phyloP scores from a whole-genome alignment of 306 rosid genomes.

The Cyclanthera cordifolia region DNA sequence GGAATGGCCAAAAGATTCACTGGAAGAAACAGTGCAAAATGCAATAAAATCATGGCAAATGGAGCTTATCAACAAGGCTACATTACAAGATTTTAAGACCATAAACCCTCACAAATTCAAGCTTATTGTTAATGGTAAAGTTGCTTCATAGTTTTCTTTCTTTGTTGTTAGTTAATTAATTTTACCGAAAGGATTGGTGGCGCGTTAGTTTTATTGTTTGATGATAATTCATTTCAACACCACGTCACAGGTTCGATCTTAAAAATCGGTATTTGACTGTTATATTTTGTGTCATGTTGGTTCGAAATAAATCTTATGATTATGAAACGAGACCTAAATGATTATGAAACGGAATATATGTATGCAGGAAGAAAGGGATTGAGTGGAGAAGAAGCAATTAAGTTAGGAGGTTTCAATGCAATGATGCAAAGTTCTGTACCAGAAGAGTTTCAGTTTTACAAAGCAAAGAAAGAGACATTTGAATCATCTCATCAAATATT shows the following conservation, averaged over 20 bases:
- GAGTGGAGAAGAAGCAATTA: slow-evolving; percentile 44
- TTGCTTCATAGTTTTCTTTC: too few species aligned
- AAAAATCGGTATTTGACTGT: too few species aligned
- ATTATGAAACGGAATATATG: too few species aligned
- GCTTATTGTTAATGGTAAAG: slow-evolving; percentile 32
- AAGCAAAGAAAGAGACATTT: slow-evolving; percentile 52
- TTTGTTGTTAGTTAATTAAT: too few species aligned
- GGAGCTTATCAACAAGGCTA: slow-evolving; percentile 40
- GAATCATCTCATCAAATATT: slow-evolving; percentile 57
- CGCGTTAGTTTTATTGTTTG: too few species aligned
- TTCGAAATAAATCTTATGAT: too few species aligned
- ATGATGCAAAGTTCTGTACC: slow-evolving; percentile 46
- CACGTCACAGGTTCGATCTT: too few species aligned
- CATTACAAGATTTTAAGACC: slow-evolving; percentile 34
- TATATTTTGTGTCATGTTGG: too few species aligned
- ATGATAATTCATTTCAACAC: too few species aligned
- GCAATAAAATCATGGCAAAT: slow-evolving; percentile 41
- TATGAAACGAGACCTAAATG: too few species aligned
- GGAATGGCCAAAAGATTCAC: slow-evolving; percentile 52
- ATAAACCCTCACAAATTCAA: slow-evolving; percentile 36
- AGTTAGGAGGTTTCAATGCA: slow-evolving; percentile 50
- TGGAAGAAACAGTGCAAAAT: slow-evolving; percentile 56
- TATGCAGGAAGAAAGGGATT: slow-evolving; percentile 45
- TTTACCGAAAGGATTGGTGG: too few species aligned
- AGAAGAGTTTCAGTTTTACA: slow-evolving; percentile 28